Conservation (phyloP, 1,284 basidiomycete species). For the Ceratobasidium sp. region DNA sequence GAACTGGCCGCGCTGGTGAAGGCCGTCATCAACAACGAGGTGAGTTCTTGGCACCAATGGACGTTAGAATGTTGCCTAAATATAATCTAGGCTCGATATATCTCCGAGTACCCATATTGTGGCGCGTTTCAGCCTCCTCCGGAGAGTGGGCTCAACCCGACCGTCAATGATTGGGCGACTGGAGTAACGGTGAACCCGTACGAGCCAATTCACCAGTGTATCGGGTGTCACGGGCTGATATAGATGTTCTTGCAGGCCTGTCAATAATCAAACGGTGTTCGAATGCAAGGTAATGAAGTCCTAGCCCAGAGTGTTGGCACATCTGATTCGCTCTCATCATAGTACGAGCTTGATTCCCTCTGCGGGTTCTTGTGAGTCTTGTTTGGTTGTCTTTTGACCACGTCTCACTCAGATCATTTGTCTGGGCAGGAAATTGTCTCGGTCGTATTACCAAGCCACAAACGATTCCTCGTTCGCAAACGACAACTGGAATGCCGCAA, state of each 20-base stretch:
- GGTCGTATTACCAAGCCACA: slow-evolving; percentile 75
- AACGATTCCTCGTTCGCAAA: slow-evolving; percentile 77
- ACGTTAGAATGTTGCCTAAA: not conserved
- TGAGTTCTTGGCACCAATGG: not conserved
- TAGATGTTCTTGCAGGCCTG: slow-evolving; percentile 59
- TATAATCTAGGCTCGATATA: slow-evolving; percentile 65
- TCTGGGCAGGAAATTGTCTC: slow-evolving; percentile 65
- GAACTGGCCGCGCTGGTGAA: slow-evolving; percentile 72
- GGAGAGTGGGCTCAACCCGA: slow-evolving; percentile 70
- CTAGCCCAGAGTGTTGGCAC: not conserved
- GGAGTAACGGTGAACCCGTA: slow-evolving; percentile 76
- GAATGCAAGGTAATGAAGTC: slow-evolving; percentile 73
- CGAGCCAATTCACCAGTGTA: slow-evolving; percentile 51
- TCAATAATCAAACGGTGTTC: slow-evolving; percentile 74
- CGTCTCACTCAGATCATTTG: not conserved
- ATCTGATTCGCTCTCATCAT: not conserved
- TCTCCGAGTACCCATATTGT: slow-evolving; percentile 77
- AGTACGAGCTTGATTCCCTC: slow-evolving; percentile 81
- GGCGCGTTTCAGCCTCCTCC: slow-evolving; percentile 79
- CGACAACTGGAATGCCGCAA: slow-evolving; percentile 72
- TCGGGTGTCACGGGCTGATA: slow-evolving; percentile 19
- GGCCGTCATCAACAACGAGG: slow-evolving; percentile 78
- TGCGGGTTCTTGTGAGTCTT: slow-evolving; percentile 67
- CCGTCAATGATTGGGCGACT: slow-evolving; percentile 72
- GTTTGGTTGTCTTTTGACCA: not conserved